phyloP scores from a whole-genome alignment of 148 eudicot species.

The Nyssa sinensis region DNA sequence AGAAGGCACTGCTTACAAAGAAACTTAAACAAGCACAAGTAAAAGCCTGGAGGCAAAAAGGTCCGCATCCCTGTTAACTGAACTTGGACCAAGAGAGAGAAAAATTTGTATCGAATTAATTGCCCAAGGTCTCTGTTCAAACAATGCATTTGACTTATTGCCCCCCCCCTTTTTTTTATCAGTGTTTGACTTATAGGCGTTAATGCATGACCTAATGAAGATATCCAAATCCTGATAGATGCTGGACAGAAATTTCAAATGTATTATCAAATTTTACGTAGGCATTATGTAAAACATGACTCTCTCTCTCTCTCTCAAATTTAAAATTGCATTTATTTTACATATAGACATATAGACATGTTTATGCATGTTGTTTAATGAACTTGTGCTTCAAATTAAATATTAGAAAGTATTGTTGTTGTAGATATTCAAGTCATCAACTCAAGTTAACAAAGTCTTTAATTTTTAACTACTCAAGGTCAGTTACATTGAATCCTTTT shows the following conservation, averaged over 20 bases:
- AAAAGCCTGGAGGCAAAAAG: background rate
- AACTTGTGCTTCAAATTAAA: too few relatives aligned
- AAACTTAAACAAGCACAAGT: background rate
- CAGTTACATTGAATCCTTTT: background rate
- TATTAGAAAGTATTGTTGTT: too few relatives aligned
- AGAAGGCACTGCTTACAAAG: too few relatives aligned
- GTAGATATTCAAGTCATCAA: too few relatives aligned
- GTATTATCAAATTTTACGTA: background rate
- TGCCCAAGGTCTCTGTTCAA: background rate
- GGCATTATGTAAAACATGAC: too few relatives aligned
- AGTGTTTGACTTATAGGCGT: background rate
- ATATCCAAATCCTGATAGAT: background rate
- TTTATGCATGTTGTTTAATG: too few relatives aligned
- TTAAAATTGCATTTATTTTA: too few relatives aligned
- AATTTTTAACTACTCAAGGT: background rate
- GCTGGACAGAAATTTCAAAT: background rate
- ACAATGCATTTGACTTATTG: background rate
- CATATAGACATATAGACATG: too few relatives aligned
- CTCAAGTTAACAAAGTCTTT: background rate
- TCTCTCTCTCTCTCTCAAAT: too few relatives aligned
- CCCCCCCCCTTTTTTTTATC: background rate
- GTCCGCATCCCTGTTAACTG: background rate
- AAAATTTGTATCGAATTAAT: background rate
- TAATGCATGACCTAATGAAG: background rate
- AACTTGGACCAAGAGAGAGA: too few relatives aligned